phyloP scores from a whole-genome alignment of 805 yeast species.

The Ogataea wickerhamii region DNA sequence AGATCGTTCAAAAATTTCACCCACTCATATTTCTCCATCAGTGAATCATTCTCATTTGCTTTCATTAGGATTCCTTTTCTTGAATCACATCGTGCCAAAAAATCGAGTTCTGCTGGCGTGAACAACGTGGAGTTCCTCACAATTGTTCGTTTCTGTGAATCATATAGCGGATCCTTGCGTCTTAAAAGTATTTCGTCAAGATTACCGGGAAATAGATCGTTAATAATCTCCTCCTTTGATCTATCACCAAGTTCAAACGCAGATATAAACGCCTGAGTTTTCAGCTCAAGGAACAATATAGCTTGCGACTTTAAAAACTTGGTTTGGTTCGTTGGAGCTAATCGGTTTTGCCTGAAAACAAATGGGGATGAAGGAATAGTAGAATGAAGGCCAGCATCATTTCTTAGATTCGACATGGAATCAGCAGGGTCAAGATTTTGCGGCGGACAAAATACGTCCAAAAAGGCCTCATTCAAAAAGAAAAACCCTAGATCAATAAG shows the following conservation, averaged over 20 bases:
- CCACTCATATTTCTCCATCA: conserved; percentile 82
- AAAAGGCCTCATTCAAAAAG: conserved; percentile 76
- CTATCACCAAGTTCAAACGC: conserved; percentile 69
- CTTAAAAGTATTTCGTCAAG: conserved; percentile 46
- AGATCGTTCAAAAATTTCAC: conserved; percentile 73
- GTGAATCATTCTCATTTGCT: conserved; percentile 43
- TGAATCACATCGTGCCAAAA: conserved; percentile 66
- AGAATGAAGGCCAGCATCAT: conserved; percentile 19
- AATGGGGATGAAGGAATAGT: conserved; percentile 10
- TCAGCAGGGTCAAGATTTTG: conserved; percentile 49
- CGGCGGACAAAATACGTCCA: conserved; percentile 83
- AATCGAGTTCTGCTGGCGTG: conserved; percentile 77
- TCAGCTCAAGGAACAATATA: conserved; percentile 73
- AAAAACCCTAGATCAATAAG: conserved; percentile 83
- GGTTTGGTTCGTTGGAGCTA: conserved; percentile 24
- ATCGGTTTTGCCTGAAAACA: conserved; percentile 9
- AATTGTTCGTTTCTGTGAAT: conserved; percentile 21
- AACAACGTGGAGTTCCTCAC: conserved; percentile 35
- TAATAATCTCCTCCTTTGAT: conserved; percentile 61
- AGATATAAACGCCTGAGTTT: conserved; percentile 92
- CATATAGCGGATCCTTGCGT: conserved; percentile 34
- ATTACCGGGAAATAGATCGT: conserved; percentile 70
- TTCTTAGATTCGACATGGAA: conserved; percentile 28
- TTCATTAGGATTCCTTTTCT: conserved; percentile 60
- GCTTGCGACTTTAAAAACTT: conserved; percentile 75